Evolutionary conservation across 805 yeast genomes (phyloP), one percentile per base, ranked within the genome.

Genomic region (Scheffersomyces coipomensis): DNA sequence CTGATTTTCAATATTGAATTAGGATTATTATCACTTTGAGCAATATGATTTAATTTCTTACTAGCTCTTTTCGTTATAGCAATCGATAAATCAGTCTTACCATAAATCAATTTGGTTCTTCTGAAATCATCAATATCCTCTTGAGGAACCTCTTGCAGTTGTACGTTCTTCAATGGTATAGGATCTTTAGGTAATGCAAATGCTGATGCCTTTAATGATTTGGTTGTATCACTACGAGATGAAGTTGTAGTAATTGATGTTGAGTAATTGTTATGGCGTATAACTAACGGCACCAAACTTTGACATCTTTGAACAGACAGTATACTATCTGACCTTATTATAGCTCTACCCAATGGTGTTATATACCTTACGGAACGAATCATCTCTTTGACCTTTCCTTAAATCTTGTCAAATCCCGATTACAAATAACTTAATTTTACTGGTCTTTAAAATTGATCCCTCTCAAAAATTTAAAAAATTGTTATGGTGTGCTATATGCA

Each of bases 1-100:
- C 73, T 66, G 3, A 91, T 78, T 37, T 85, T 69, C 15, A 91
- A 66, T 0, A 88, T 88, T n/a, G 81, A 53, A 24, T 79, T 65
- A 1, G 79, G 78, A 38, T 82, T 75, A 7, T 65, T 48, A 40
- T 87, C 95, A 8, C 66, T 68, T 5, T 56, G 49, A 10, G 79
- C 72, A 8, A 88, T 72, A 3, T 49, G 51, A 21, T 71, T 72
- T 31, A 88, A 64, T 56, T 83, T 85, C 7, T 55, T 56, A 21
- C 72, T 62, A 2, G 83, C 83, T 13, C 68, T 45, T 31, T 60
- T 54, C 0, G 81, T 72, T 11, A 78, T 69, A 6, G 75, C 81
- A 12, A 78, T 47, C 22, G 63, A 66, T 40, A 66, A 46, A 30
- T 60, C 56, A 2, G 74, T 67, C 13, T 38, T 27, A 3, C 75